Evolutionary conservation across 495 filamentous ascomycete species (phyloP).

Genomic region (Oidiodendron maius): DNA sequence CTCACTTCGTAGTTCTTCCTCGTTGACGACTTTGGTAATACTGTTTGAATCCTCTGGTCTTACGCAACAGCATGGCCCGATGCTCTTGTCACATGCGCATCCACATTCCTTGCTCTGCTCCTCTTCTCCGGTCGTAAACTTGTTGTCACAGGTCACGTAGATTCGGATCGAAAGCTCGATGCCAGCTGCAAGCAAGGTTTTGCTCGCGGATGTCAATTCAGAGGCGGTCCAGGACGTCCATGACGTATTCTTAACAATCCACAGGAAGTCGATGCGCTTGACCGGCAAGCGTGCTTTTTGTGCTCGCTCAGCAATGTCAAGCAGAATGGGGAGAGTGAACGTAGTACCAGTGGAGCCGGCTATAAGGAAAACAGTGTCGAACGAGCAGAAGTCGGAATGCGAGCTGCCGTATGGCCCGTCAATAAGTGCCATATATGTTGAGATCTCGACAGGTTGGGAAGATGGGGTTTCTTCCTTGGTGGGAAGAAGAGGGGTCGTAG

Average conservation of each 20-base stretch:
- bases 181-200: conserved; percentile 4
- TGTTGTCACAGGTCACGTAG: conserved; percentile 18
- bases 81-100: conserved; percentile 8
- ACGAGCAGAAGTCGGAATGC: conserved; percentile 16
- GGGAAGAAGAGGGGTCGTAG: conserved; percentile 9
- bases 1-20: not conserved
- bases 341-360: conserved; percentile 19
- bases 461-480: conserved; percentile 22
- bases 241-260: conserved; percentile 17
- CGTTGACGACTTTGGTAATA: not conserved
- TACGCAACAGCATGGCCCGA: conserved; percentile 7
- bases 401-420: conserved; percentile 19
- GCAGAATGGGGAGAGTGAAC: conserved; percentile 18
- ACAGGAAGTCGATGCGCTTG: conserved; percentile 14
- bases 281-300: conserved; percentile 9
- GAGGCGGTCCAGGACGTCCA: conserved; percentile 18
- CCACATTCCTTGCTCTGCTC: conserved; percentile 2
- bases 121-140: conserved; percentile 10
- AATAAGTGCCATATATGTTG: conserved; percentile 14
- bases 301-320: conserved; percentile 13
- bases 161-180: conserved; percentile 15
- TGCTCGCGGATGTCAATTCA: conserved; percentile 9
- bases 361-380: conserved; percentile 18
- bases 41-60: not conserved
- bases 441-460: conserved; percentile 29